Evolutionary conservation across 2,329 filamentous ascomycete genomes (phyloP), one percentile per base, ranked within the genome.

Genomic region (Penicillium sp.): DNA sequence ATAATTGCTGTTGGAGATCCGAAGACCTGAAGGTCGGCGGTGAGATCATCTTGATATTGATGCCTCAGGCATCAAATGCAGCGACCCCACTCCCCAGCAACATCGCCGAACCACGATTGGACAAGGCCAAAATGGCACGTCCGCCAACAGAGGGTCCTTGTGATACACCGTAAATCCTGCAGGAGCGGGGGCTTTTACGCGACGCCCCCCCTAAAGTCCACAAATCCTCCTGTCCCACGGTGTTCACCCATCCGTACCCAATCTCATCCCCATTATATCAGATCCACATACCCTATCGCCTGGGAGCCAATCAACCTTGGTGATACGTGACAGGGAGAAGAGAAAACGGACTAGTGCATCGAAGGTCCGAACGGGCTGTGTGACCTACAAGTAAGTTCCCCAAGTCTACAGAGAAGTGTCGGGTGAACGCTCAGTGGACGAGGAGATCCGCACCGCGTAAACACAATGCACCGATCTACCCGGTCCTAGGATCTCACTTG

Each of bases 341-440:
- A 52, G 16, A 46, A 52, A 47, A 7, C 18, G 50, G 27, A 23
- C 27, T 18, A 54, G 51, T 29, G 32, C 31, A 5, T 38, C 51
- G 15, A 54, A 54, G 38, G 51, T 54, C 29, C 51, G 51, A 15
- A 54, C 51, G 12, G 51, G 51, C 9, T 54, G 51, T 50, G 25
- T 41, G 38, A 54, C 51, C 12, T 54, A 45, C 51, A 54, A 54
- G 51, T 54, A 23, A 37, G 51, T 54, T 6, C 16, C 23, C 46
- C 7, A 25, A 38, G n/a, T 16, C 9, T n/a, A 29, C 29, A 9
- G 29, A 29, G 29, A 10, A 7, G 21, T 21, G 10, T 6, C n/a
- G 18, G 32, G 6, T 35, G 23, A 46, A 9, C 7, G 23, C 39
- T 37, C 9, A 49, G 21, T 50, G 27, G 45, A 27, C 6, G 34